A percentile compares a stretch with the other conserved stretches of the same genome.
These are phyloP conservation scores for Cocos nucifera DNA, from an alignment of 176 grass and related monocot species.

Conservation along the genomic window DNA sequence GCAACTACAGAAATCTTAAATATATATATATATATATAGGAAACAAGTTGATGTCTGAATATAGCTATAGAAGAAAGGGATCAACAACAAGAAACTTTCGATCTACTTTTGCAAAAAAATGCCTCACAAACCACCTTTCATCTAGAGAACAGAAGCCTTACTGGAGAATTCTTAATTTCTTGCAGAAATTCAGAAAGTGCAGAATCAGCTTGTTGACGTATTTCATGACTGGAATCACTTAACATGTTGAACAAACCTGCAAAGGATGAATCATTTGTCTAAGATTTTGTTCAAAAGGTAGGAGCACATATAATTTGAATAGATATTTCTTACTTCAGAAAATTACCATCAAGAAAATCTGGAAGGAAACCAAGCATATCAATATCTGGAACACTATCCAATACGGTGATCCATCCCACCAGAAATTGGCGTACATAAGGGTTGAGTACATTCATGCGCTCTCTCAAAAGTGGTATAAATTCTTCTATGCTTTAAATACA, in stretches of 20 bases:
- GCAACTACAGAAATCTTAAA: too few relatives aligned
- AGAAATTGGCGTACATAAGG: constrained; percentile 94
- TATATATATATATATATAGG: too few relatives aligned
- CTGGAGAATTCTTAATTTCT: constrained; percentile 99
- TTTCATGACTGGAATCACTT: constrained; percentile 93
- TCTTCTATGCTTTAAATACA: constrained; percentile 91
- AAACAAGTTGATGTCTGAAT: too few relatives aligned
- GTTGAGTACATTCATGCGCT: constrained; percentile 99
- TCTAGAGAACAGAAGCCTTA: constrained; percentile 28
- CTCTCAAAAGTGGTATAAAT: constrained; percentile 98
- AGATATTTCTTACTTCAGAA: not conserved
- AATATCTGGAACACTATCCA: constrained; percentile 99
- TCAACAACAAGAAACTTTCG: too few relatives aligned
- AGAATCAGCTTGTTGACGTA: constrained; percentile 94
- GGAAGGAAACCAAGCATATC: constrained; percentile 99
- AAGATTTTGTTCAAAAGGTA: not conserved
- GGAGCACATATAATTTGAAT: too few relatives aligned
- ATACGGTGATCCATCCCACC: constrained; percentile 98
- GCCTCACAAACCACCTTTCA: too few relatives aligned
- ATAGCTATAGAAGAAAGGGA: too few relatives aligned
- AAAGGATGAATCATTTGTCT: constrained; percentile 13
- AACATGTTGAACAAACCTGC: constrained; percentile 98
- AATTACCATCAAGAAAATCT: constrained; percentile 99
- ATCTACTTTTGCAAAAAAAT: too few relatives aligned
- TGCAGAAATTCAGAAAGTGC: constrained; percentile 98